Conservation (phyloP, 2,329 filamentous ascomycete genomes). For the Ceratocystis harringtonii region DNA sequence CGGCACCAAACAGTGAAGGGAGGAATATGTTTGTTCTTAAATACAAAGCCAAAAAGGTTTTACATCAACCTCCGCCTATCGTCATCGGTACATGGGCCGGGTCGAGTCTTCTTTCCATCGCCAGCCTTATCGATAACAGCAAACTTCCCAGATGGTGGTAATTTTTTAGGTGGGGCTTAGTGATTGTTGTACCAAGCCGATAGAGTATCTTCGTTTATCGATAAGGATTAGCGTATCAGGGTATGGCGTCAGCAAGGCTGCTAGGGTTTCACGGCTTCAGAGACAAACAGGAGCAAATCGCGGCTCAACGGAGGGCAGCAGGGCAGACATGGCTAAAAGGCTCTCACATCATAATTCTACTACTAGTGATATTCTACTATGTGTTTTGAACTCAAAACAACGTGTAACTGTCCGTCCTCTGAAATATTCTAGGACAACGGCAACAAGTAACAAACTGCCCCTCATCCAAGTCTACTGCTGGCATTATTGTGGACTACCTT, state of each 20-base stretch:
- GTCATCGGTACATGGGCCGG: not conserved
- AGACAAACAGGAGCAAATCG: not conserved
- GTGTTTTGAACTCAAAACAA: too few relatives aligned
- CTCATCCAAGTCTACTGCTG: too few relatives aligned
- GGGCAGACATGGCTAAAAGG: too few relatives aligned
- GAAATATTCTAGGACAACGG: too few relatives aligned
- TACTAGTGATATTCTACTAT: too few relatives aligned
- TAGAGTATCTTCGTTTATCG: not conserved
- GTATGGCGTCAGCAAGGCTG: not conserved
- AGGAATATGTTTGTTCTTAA: not conserved
- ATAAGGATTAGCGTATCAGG: not conserved
- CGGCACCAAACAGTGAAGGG: not conserved
- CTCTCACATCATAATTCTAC: too few relatives aligned
- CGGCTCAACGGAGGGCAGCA: too few relatives aligned
- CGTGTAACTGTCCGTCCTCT: too few relatives aligned
- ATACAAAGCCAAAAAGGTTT: not conserved
- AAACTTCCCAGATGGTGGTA: not conserved
- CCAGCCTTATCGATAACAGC: slow-evolving; percentile 4
- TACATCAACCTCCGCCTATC: not conserved
- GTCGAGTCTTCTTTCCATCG: not conserved
- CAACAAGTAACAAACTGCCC: too few relatives aligned
- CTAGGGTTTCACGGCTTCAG: not conserved
- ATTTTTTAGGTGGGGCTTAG: slow-evolving; percentile 7
- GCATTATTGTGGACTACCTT: too few relatives aligned
- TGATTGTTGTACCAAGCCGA: not conserved